phyloP scores from a whole-genome alignment of 176 grass and related monocot species.

The Puya raimondii region DNA sequence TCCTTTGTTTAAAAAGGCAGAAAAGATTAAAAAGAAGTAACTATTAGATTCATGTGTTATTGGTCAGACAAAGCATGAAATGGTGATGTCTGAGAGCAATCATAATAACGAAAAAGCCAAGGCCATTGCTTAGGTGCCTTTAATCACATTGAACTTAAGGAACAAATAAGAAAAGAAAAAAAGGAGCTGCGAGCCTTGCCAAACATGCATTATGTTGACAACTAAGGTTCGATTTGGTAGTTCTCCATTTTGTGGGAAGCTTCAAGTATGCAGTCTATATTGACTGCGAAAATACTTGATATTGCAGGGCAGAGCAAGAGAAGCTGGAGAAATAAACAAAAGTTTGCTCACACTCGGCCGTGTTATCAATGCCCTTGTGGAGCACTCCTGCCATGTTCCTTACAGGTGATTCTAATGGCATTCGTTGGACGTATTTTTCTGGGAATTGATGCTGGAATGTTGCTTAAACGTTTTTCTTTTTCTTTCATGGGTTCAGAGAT shows the following conservation, averaged over 20 bases:
- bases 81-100: too few species aligned
- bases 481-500: constrained; percentile 57
- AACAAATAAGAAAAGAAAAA: too few species aligned
- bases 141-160: too few species aligned
- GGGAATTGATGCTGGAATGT: not conserved
- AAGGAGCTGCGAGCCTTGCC: too few species aligned
- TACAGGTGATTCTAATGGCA: constrained; percentile 52
- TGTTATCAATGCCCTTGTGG: constrained; percentile 97
- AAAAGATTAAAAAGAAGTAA: too few species aligned
- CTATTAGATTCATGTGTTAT: too few species aligned
- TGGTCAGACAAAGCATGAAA: too few species aligned
- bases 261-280: not conserved
- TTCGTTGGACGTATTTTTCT: constrained; percentile 5
- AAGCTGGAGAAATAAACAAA: constrained; percentile 99
- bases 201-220: not conserved
- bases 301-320: constrained; percentile 96
- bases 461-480: constrained; percentile 16
- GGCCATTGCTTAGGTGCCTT: too few species aligned
- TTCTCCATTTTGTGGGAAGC: not conserved
- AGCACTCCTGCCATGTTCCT: constrained; percentile 93
- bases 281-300: not conserved
- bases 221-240: not conserved
- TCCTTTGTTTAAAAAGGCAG: too few species aligned
- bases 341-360: constrained; percentile 95
- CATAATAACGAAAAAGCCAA: too few species aligned